A percentile compares a stretch with the other conserved stretches of the same genome.
Conservation (phyloP, 345 rosid species). For the Dovyalis caffra region DNA sequence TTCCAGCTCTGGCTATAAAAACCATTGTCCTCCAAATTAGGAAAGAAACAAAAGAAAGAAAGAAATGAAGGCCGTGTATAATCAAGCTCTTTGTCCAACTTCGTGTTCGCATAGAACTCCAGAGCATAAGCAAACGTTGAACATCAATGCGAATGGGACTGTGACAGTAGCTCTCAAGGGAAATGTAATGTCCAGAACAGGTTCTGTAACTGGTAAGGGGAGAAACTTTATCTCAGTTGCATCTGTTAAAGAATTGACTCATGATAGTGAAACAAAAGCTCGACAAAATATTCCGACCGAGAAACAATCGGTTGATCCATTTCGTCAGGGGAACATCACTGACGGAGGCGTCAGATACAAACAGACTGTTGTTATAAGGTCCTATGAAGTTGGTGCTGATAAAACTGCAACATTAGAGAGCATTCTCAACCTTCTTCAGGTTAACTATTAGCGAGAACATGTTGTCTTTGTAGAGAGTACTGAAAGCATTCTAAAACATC, state of each 20-base stretch:
- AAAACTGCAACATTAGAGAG: conserved; percentile 60
- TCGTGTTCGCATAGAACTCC: neutral
- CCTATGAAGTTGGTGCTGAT: conserved; percentile 67
- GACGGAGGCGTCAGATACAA: conserved; percentile 52
- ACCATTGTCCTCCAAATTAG: too few species aligned
- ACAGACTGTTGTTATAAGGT: conserved; percentile 57
- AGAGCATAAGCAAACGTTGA: too few species aligned
- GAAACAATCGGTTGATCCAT: conserved; percentile 53
- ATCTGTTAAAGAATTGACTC: conserved; percentile 22
- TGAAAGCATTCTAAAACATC: too few species aligned
- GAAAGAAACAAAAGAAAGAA: too few species aligned
- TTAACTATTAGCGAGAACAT: neutral
- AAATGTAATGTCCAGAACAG: neutral
- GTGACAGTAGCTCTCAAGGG: neutral
- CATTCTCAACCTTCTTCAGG: conserved; percentile 68
- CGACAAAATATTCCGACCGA: conserved; percentile 55
- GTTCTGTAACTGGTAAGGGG: neutral
- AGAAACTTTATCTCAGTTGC: conserved; percentile 5
- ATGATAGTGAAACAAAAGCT: conserved; percentile 22
- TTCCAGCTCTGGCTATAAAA: too few species aligned
- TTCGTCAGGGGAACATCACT: conserved; percentile 54
- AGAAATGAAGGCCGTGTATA: too few species aligned
- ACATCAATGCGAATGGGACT: neutral
- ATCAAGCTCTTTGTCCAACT: too few species aligned
- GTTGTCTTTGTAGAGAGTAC: too few species aligned